phyloP scores from a whole-genome alignment of 257 asterid species.

The Penstemon newberryi region DNA sequence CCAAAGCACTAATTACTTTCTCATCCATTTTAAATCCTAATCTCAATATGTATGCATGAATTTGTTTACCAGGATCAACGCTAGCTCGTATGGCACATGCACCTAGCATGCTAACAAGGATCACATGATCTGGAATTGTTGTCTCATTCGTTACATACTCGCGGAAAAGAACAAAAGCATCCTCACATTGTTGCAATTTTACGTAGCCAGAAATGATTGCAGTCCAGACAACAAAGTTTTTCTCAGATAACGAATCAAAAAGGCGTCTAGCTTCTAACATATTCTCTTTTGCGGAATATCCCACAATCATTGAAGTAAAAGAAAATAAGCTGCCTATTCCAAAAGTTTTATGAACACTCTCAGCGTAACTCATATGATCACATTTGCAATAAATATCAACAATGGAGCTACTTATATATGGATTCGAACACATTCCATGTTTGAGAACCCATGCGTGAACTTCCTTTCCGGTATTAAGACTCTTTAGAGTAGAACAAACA shows the following conservation, averaged over 20 bases:
- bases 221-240: slow-evolving; percentile 70
- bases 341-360: slow-evolving; percentile 35
- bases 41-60: slow-evolving; percentile 63
- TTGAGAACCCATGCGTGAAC: slow-evolving; percentile 71
- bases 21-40: slow-evolving; percentile 46
- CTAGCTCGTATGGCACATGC: slow-evolving; percentile 68
- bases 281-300: slow-evolving; percentile 58
- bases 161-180: slow-evolving; percentile 69
- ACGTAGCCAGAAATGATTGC: slow-evolving; percentile 78
- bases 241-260: slow-evolving; percentile 57
- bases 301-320: slow-evolving; percentile 66
- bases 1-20: slow-evolving; percentile 55
- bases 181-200: slow-evolving; percentile 50
- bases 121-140: slow-evolving; percentile 47
- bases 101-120: slow-evolving; percentile 59
- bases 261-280: slow-evolving; percentile 65
- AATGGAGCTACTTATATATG: slow-evolving; percentile 66
- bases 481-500: slow-evolving; percentile 66
- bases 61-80: slow-evolving; percentile 70
- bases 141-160: slow-evolving; percentile 39
- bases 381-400: slow-evolving; percentile 75
- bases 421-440: slow-evolving; percentile 54
- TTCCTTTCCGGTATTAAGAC: slow-evolving; percentile 66
- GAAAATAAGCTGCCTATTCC: slow-evolving; percentile 50
- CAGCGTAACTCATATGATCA: slow-evolving; percentile 64